Evolutionary conservation across 208 protist species (phyloP), one percentile per base, ranked within the genome.

Genomic region (Trypanosoma mega): DNA sequence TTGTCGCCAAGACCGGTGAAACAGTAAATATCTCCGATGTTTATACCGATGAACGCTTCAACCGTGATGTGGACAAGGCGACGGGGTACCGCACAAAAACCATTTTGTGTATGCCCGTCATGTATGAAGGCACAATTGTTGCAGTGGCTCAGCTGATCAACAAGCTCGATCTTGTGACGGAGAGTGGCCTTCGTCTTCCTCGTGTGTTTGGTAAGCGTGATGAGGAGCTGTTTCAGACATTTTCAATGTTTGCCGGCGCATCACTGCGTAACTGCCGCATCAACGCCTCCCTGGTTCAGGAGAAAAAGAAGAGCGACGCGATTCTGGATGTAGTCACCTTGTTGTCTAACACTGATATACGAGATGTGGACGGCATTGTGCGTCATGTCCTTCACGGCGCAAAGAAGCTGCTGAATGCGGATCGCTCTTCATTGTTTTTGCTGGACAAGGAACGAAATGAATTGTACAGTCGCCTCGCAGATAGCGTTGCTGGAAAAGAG

Each of bases 401-500:
- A 44, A 87, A 90, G 73, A 72, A 73, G 55, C 76, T 90, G 49
- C 70, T 90, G 45, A 74, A 68, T 58, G 78, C 78, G 31, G 84
- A 91, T 30, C 74, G 84, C 16, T 86, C 80, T n/a, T 71, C 84
- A 23, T 62, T 91, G 66, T 91, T 91, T 56, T 51, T 91, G 45
- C 34, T 91, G 24, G 84, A 91, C 68, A 88, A 91, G 70, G 84
- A 91, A 72, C 84, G 78, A 50, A 91, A 91, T 56, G 80, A 91
- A 55, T 56, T 91, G 68, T 91, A 86, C 76, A 86, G 78, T 44
- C 60, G 67, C 23, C 63, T 93, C 23, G 86, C 86, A 29, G 81
- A 91, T 58, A 86, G 74, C 46, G 72, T 77, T 43, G 53, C 58
- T 9, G 80, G 74, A 14, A 77, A 64, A 37, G 84, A 91, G 71